Evolutionary conservation across 495 filamentous ascomycete species (phyloP).

Genomic region (Xylaria grammica): DNA sequence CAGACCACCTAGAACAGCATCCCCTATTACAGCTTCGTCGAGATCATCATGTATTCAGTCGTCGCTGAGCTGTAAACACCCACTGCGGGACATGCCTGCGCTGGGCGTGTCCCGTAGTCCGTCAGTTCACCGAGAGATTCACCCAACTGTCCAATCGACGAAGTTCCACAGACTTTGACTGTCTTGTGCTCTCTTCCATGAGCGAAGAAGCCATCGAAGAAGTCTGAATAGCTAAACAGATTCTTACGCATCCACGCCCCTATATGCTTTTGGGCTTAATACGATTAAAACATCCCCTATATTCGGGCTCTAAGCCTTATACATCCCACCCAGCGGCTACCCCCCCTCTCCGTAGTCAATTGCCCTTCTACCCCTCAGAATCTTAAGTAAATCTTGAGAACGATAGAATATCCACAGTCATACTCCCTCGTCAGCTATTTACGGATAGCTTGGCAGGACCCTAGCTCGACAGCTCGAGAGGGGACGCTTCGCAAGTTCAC

Average conservation of each 20-base stretch:
- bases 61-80: slow-evolving; percentile 94
- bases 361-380: slow-evolving; percentile 6
- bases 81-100: slow-evolving; percentile 72
- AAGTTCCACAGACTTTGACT: slow-evolving; percentile 63
- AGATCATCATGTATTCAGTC: slow-evolving; percentile 78
- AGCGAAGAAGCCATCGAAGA: slow-evolving; percentile 25
- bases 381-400: slow-evolving; percentile 5
- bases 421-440: background rate
- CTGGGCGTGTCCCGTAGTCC: slow-evolving; percentile 65
- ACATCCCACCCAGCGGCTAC: slow-evolving; percentile 23
- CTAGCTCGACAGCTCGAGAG: slow-evolving; percentile 14
- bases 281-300: slow-evolving; percentile 6
- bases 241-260: slow-evolving; percentile 28
- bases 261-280: slow-evolving; percentile 16
- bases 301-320: background rate
- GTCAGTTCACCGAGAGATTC: slow-evolving; percentile 83
- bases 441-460: slow-evolving; percentile 15
- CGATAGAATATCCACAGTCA: background rate
- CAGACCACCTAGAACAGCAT: slow-evolving; percentile 44
- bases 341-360: slow-evolving; percentile 15
- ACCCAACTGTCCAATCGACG: slow-evolving; percentile 74
- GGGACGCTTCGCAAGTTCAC: slow-evolving; percentile 34
- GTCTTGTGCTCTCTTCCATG: slow-evolving; percentile 41
- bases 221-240: slow-evolving; percentile 36
- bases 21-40: slow-evolving; percentile 72